Base-by-base conservation (phyloP, 352 stramenopile species). In the Globisporangium megalacanthum region DNA sequence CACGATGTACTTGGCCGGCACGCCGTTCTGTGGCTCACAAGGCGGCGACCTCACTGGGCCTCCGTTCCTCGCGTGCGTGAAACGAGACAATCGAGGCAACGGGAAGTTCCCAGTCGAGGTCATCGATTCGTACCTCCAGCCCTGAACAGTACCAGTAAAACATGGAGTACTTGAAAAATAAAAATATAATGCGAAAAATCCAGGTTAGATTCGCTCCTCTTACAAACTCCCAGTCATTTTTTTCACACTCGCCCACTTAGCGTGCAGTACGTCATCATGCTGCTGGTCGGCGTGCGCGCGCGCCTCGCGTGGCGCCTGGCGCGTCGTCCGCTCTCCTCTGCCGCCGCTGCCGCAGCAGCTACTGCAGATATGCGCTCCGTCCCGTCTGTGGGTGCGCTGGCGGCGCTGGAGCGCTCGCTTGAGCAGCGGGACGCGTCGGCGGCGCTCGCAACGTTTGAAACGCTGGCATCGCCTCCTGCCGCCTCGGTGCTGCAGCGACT, bases 381-480 rank as follows among this genome's bases (percentile, higher is more conserved):
- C n/a, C n/a, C n/a, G n/a, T n/a, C n/a, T n/a, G n/a, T n/a, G n/a
- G n/a, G n/a, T n/a, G n/a, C 22, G 0, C 56, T 60, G 6, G 47
- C 65, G 29, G 44, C 69, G 14, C 56, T 86, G 45, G 72, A 83
- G 39, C 58, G 66, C 45, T 69, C 53, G 36, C 70, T 83, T 20
- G 65, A 61, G 2, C 51, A 61, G 3, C 60, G 62, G 6, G 64
- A 79, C 48, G 66, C 71, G 0, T 60, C 64, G 9, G 56, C 67
- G 31, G 79, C 79, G 15, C 64, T 90, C 15, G 65, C 60, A 35
- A 67, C 72, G 33, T 86, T 87, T 48, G 67, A 90, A 57, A 65
- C 53, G 37, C 57, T 90, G 41, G 29, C 72, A 55, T 66, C 6
- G 5, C 56, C 55, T n/a, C 71, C 66, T 52, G 68, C 52, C 49